Percentiles rank a stretch among this genome's conserved stretches.
phyloP scores from a whole-genome alignment of 768 basidiomycete species.

The Russula dissimulans region DNA sequence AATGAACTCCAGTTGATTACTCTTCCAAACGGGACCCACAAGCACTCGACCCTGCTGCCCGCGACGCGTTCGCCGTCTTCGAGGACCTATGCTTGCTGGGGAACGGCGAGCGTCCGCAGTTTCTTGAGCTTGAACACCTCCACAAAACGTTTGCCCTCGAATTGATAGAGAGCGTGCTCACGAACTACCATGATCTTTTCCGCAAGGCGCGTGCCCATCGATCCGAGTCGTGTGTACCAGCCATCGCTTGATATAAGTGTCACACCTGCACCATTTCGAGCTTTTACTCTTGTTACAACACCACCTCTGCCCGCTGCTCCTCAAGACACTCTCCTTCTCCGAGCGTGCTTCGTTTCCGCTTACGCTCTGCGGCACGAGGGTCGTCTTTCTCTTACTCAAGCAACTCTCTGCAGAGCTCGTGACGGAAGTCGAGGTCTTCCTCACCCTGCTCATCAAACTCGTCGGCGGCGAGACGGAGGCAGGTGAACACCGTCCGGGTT shows the following conservation, averaged over 20 bases:
- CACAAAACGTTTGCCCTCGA: conserved; percentile 96
- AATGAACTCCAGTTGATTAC: conserved; percentile 33
- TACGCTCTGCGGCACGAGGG: conserved; percentile 83
- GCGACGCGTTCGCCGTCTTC: conserved; percentile 82
- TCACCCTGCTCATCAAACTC: conserved; percentile 6
- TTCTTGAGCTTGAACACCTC: conserved; percentile 72
- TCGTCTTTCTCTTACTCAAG: conserved; percentile 88
- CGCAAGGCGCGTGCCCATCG: conserved; percentile 45
- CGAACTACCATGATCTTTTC: conserved; percentile 82
- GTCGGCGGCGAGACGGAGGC: background rate
- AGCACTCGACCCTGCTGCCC: conserved; percentile 60
- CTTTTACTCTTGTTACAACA: conserved; percentile 79
- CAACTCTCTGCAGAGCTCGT: conserved; percentile 77
- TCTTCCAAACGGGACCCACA: conserved; percentile 62
- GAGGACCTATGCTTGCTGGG: conserved; percentile 89
- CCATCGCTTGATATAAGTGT: background rate
- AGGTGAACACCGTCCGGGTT: conserved; percentile 5
- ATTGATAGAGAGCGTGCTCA: conserved; percentile 91
- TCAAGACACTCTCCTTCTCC: conserved; percentile 77
- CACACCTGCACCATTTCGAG: conserved; percentile 54
- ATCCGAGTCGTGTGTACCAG: background rate
- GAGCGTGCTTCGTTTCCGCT: conserved; percentile 82
- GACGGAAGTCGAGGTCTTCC: conserved; percentile 56
- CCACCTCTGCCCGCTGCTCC: conserved; percentile 82
- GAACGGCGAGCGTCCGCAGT: conserved; percentile 47